Percentiles rank a stretch among this genome's conserved stretches.
These are phyloP conservation scores for Fusarium sp. DNA, from an alignment of 2,329 filamentous ascomycete species.

Conservation along the genomic window DNA sequence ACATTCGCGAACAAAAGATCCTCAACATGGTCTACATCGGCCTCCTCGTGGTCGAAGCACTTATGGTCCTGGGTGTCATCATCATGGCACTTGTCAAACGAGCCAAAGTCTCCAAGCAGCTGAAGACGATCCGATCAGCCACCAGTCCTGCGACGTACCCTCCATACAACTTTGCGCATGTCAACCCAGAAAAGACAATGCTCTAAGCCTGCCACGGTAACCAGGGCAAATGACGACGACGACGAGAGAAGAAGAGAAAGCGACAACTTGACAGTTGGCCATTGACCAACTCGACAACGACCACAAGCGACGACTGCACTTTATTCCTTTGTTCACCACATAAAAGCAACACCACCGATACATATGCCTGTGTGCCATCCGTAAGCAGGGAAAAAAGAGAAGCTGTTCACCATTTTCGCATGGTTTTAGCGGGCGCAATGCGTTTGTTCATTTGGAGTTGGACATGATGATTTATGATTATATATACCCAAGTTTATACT, in stretches of 20 bases:
- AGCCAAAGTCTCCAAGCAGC: slow-evolving; percentile 32
- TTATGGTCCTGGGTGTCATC: slow-evolving; percentile 55
- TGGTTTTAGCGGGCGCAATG: slow-evolving; percentile 19
- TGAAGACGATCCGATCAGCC: slow-evolving; percentile 20
- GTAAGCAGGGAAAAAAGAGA: slow-evolving; percentile 1
- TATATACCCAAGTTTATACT: slow-evolving; percentile 35
- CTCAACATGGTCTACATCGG: slow-evolving; percentile 59
- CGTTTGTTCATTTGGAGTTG: slow-evolving; percentile 26
- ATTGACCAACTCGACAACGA: slow-evolving; percentile 6
- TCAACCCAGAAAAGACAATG: slow-evolving; percentile 15
- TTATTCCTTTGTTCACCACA: slow-evolving; percentile 32
- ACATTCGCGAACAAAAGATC: slow-evolving; percentile 47
- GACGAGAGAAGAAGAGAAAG: neutral
- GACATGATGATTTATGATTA: slow-evolving; percentile 36
- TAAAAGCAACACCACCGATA: slow-evolving; percentile 1
- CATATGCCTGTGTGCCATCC: neutral
- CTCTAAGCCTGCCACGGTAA: slow-evolving; percentile 4
- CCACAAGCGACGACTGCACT: slow-evolving; percentile 18
- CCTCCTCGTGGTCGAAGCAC: slow-evolving; percentile 56
- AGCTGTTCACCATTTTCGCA: slow-evolving; percentile 19
- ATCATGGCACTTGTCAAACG: slow-evolving; percentile 46
- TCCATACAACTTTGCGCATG: slow-evolving; percentile 17
- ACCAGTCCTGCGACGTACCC: slow-evolving; percentile 12
- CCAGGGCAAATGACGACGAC: neutral
- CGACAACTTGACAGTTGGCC: neutral